phyloP scores from a whole-genome alignment of 2,329 filamentous ascomycete species.

The Metarhizium guizhouense region DNA sequence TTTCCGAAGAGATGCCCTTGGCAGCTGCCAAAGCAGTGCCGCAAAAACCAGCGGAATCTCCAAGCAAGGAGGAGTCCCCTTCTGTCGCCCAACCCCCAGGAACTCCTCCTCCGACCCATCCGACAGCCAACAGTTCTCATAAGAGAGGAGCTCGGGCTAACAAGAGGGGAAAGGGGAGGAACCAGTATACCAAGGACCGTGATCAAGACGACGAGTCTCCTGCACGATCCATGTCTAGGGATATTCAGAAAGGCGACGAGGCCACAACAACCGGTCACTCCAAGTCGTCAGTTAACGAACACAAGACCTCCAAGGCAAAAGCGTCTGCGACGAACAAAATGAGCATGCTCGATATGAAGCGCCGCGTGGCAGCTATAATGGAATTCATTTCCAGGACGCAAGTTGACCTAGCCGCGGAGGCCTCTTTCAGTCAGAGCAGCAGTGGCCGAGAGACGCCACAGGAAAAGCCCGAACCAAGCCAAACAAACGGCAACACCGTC shows the following conservation, averaged over 20 bases:
- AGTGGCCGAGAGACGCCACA: slow-evolving; percentile 27
- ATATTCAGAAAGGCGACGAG: slow-evolving; percentile 30
- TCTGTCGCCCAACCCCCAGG: slow-evolving; percentile 22
- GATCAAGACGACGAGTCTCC: slow-evolving; percentile 52
- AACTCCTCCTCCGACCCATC: slow-evolving; percentile 35
- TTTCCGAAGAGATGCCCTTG: slow-evolving; percentile 56
- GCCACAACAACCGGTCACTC: slow-evolving; percentile 20
- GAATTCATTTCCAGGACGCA: slow-evolving; percentile 88
- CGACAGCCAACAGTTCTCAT: slow-evolving; percentile 36
- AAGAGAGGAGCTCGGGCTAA: slow-evolving; percentile 54
- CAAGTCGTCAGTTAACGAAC: slow-evolving; percentile 30
- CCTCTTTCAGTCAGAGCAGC: slow-evolving; percentile 30
- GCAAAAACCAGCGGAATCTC: slow-evolving; percentile 21
- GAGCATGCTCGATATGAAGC: slow-evolving; percentile 81
- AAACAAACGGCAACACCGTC: slow-evolving; percentile 24
- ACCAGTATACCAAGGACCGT: slow-evolving; percentile 74
- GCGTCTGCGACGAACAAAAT: slow-evolving; percentile 53
- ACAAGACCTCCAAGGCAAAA: slow-evolving; percentile 46
- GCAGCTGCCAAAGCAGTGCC: slow-evolving; percentile 26
- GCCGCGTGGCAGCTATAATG: slow-evolving; percentile 72
- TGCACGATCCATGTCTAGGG: slow-evolving; percentile 45
- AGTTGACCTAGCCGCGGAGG: slow-evolving; percentile 69
- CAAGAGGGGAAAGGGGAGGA: slow-evolving; percentile 63
- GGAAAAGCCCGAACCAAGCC: slow-evolving; percentile 23
- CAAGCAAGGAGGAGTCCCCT: slow-evolving; percentile 19